A percentile compares a stretch with the other conserved stretches of the same genome.
Evolutionary conservation across 1,284 basidiomycete genomes (phyloP).

Genomic region (Melampsora abietis-canadensis): DNA sequence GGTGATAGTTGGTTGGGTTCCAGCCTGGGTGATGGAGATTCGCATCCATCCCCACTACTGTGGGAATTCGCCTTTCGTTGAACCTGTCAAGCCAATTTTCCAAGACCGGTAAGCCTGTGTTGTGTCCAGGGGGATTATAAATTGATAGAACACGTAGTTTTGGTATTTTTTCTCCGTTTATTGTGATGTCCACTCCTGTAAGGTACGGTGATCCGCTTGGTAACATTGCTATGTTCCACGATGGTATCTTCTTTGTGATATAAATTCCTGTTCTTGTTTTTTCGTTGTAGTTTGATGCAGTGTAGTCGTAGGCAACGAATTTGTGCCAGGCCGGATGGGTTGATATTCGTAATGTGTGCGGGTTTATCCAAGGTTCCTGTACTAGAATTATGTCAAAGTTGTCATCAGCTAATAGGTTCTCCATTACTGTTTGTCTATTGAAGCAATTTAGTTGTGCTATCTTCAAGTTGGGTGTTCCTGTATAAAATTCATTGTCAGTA

Average conservation of each 20-base stretch:
- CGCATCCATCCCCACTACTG: not conserved
- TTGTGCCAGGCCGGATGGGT: not conserved
- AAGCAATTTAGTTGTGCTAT: not conserved
- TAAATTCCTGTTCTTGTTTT: not conserved
- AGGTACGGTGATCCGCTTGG: not conserved
- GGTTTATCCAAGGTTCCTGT: not conserved
- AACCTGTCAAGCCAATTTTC: not conserved
- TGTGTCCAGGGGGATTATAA: not conserved
- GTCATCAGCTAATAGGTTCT: not conserved
- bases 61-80: not conserved
- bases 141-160: not conserved
- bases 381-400: not conserved
- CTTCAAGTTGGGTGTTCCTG: not conserved
- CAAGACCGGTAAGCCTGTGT: not conserved
- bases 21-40: conserved; percentile 4
- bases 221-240: not conserved
- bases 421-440: not conserved
- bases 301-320: not conserved
- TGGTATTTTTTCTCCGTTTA: not conserved
- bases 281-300: not conserved
- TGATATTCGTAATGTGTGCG: not conserved
- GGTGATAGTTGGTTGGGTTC: conserved; percentile 5
- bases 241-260: not conserved
- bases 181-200: not conserved
- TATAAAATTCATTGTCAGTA: too few relatives aligned